These are phyloP conservation scores for Meripilus lineatus DNA, from an alignment of 1,284 basidiomycete species.

Conservation along the genomic window DNA sequence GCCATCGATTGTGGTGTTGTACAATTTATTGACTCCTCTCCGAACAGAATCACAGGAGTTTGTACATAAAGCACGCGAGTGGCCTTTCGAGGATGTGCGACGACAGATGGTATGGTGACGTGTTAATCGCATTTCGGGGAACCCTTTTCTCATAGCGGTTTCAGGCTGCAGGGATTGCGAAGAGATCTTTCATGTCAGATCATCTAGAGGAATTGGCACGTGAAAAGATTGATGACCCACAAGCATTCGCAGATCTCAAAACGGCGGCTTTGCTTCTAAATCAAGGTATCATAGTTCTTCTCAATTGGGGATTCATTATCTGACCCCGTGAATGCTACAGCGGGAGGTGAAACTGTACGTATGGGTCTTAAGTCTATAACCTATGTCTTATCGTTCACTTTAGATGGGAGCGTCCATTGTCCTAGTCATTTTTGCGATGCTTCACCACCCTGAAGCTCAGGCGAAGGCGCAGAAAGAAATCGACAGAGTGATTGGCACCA, in stretches of 20 bases:
- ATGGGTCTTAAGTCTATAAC: too few relatives aligned
- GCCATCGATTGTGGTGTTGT: not conserved
- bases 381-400: too few relatives aligned
- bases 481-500: conserved; percentile 20
- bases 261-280: too few relatives aligned
- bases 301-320: too few relatives aligned
- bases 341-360: conserved; percentile 1
- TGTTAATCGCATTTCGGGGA: not conserved
- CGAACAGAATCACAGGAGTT: too few relatives aligned
- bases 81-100: conserved; percentile 17
- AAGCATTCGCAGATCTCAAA: too few relatives aligned
- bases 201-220: conserved; percentile 17
- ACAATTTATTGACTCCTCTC: not conserved
- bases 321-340: too few relatives aligned
- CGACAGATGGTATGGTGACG: conserved; percentile 18
- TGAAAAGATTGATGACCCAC: too few relatives aligned
- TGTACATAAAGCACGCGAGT: conserved; percentile 13
- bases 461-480: conserved; percentile 26
- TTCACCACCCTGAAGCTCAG: conserved; percentile 29
- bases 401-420: conserved; percentile 22
- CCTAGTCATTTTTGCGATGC: conserved; percentile 27
- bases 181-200: conserved; percentile 13
- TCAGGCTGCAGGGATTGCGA: conserved; percentile 15
- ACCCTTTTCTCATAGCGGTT: too few relatives aligned
- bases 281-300: too few relatives aligned